Evolutionary conservation across 306 rosid species (phyloP), one percentile per base, ranked within the genome.

Genomic region (Myrica gale): DNA sequence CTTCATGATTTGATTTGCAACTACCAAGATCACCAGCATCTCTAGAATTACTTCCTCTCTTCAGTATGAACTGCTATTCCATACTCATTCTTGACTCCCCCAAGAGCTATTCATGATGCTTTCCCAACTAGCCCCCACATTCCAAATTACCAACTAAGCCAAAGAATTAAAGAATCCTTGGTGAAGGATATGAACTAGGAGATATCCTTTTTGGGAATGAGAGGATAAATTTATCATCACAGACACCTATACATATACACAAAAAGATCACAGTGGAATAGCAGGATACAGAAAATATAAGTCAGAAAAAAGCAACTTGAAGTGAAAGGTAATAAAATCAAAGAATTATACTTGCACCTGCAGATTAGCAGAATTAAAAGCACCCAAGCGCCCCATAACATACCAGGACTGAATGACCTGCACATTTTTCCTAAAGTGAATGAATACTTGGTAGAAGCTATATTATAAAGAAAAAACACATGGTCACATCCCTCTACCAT

Each of bases 351-450:
- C 4, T 48, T 48, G 52, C 52, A 95, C 98, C 96, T 92, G 96
- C 82, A 95, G 87, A 84, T 92, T 92, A 44, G 90, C 77, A 82
- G 96, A 90, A 83, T 92, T 95, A 83, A 85, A 95, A 78, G 96
- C 90, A 73, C 98, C 97, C 82, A 95, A 81, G 74, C 97, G 96
- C 62, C 98, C 98, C 92, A 92, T 84, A 82, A 92, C 93, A 86
- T 95, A 95, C 97, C 98, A 92, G 9, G 97, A 91, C 71, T 95
- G 98, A 81, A 92, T 82, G 51, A 89, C 97, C 96, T 95, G 88
- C 85, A 87, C 16, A 76, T 63, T 50, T 50, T 42, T 73, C 55
- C 63, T 45, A 47, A 57, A 75, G 80, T 43, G 71, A 4, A 82
- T 43, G 71, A 6, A n/a, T 58, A 57, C 44, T 63, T 13, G 15